Conservation (phyloP, 208 protist genomes). For the Crithidia bombi region DNA sequence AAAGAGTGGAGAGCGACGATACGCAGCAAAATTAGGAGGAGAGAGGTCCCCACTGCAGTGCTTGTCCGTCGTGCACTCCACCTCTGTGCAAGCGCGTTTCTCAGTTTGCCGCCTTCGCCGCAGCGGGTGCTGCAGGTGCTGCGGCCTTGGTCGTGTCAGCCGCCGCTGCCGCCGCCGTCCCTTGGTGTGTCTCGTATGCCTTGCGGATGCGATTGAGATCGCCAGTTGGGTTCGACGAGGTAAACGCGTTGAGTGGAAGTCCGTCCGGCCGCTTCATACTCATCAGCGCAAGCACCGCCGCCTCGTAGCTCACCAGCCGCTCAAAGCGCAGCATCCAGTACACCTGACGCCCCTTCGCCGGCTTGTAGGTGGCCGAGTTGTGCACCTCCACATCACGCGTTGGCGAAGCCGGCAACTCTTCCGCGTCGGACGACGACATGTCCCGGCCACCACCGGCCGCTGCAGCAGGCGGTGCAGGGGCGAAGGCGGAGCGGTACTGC, state of each 20-base stretch:
- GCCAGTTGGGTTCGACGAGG: background rate
- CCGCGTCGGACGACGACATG: conserved; percentile 5
- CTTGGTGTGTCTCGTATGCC: background rate
- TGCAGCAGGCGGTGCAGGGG: background rate
- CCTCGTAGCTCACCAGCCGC: conserved; percentile 3
- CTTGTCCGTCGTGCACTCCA: too few species aligned
- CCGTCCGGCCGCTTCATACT: conserved; percentile 11
- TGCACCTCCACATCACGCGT: background rate
- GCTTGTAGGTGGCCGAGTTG: background rate
- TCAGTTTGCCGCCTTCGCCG: background rate
- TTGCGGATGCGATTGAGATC: conserved; percentile 3
- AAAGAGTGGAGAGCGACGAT: too few species aligned
- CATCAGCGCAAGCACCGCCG: conserved; percentile 9
- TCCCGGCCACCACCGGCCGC: background rate
- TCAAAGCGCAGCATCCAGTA: conserved; percentile 15
- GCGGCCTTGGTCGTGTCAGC: background rate
- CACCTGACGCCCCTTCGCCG: conserved; percentile 1
- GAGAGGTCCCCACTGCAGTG: too few species aligned
- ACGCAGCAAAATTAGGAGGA: too few species aligned
- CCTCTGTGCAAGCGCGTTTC: too few species aligned
- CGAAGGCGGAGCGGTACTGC: conserved; percentile 13
- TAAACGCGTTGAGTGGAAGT: background rate
- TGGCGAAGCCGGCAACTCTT: conserved; percentile 13
- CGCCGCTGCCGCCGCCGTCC: background rate
- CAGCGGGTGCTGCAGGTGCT: background rate